Evolutionary conservation across 768 basidiomycete species (phyloP).

Genomic region (Harrya chromipes): DNA sequence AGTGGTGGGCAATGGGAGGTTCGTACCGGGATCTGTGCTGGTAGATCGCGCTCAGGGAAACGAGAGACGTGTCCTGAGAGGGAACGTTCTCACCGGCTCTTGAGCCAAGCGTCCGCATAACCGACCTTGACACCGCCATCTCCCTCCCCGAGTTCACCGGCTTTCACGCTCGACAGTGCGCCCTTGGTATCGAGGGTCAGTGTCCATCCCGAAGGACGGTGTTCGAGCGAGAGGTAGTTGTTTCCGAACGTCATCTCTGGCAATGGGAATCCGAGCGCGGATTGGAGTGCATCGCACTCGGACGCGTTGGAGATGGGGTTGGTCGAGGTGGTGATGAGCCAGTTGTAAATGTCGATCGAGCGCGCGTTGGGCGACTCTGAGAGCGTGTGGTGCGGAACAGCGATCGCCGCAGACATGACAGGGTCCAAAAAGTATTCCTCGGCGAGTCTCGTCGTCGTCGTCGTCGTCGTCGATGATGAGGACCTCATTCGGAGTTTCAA

Average conservation of each 20-base stretch:
- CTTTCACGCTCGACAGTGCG: conserved; percentile 71
- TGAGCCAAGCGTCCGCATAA: conserved; percentile 92
- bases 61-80: not conserved
- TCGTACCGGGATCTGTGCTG: conserved; percentile 67
- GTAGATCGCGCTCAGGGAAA: conserved; percentile 26
- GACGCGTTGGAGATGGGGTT: conserved; percentile 77
- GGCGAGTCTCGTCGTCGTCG: not conserved
- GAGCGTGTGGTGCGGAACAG: conserved; percentile 61
- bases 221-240: conserved; percentile 69
- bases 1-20: conserved; percentile 65
- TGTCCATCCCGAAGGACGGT: conserved; percentile 59
- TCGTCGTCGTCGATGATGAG: conserved; percentile 9
- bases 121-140: conserved; percentile 94
- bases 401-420: conserved; percentile 40
- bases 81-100: conserved; percentile 63
- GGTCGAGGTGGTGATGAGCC: conserved; percentile 69
- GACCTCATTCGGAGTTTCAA: conserved; percentile 27
- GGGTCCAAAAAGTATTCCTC: conserved; percentile 13
- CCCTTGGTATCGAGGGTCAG: conserved; percentile 64
- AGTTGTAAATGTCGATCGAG: conserved; percentile 62
- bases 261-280: conserved; percentile 66
- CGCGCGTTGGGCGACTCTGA: conserved; percentile 69
- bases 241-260: conserved; percentile 98
- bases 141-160: conserved; percentile 69
- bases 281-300: conserved; percentile 69